Evolutionary conservation across 371 early-diverging fungal genomes (phyloP).

Genomic region (Mucor mucedo): DNA sequence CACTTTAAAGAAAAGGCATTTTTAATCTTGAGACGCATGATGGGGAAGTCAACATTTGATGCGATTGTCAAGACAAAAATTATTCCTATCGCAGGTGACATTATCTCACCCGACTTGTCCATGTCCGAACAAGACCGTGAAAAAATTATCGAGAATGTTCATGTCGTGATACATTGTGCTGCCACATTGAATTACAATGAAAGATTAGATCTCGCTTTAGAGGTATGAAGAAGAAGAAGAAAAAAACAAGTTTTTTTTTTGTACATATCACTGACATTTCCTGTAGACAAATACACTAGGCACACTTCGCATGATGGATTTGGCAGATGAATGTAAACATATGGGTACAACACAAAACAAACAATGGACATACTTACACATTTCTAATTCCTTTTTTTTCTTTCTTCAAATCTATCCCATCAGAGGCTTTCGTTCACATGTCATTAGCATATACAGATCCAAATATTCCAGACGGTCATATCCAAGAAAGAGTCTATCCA

Average conservation of each 20-base stretch:
- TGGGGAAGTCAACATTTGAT: slow-evolving; percentile 48
- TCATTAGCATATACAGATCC: slow-evolving; percentile 53
- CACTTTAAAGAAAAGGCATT: slow-evolving; percentile 37
- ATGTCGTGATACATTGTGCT: slow-evolving; percentile 67
- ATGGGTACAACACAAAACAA: slow-evolving; percentile 37
- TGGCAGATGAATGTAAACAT: slow-evolving; percentile 59
- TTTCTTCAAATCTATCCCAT: neutral
- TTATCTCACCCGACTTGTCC: slow-evolving; percentile 61
- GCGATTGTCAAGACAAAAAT: slow-evolving; percentile 56
- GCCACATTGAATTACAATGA: slow-evolving; percentile 70
- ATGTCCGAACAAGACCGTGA: slow-evolving; percentile 54
- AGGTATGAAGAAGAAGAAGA: slow-evolving; percentile 37
- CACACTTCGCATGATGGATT: slow-evolving; percentile 63
- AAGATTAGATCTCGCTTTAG: slow-evolving; percentile 60
- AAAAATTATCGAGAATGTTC: slow-evolving; percentile 51
- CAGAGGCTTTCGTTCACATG: slow-evolving; percentile 53
- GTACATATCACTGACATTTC: too few species aligned
- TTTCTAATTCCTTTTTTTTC: too few species aligned
- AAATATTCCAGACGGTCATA: slow-evolving; percentile 50
- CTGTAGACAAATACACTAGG: slow-evolving; percentile 63
- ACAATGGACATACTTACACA: neutral
- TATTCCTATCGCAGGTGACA: slow-evolving; percentile 63
- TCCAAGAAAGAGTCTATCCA: slow-evolving; percentile 65
- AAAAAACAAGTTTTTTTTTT: neutral
- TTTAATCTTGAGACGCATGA: slow-evolving; percentile 36